A percentile compares a stretch with the other conserved stretches of the same genome.
These are phyloP conservation scores for Lodderomyces parapsilosis DNA, from an alignment of 1,139 yeast genomes.

Conservation along the genomic window DNA sequence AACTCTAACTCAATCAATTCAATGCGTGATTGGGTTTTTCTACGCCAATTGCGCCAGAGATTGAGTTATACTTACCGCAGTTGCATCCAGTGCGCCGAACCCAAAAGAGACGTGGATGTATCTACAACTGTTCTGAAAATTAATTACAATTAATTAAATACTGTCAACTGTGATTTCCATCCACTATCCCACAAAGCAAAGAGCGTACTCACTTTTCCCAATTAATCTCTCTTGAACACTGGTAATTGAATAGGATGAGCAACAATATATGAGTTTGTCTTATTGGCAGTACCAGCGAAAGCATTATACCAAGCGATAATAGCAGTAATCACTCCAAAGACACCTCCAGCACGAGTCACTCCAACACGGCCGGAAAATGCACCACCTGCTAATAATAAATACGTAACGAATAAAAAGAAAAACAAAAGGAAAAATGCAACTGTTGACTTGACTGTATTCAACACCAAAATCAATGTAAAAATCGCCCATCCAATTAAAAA, in stretches of 20 bases:
- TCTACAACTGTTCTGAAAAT: no score
- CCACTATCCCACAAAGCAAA: background rate
- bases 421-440: constrained; percentile 58
- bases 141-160: no score
- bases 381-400: constrained; percentile 57
- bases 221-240: background rate
- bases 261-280: constrained; percentile 28
- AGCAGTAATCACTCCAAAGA: constrained; percentile 60
- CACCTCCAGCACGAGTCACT: constrained; percentile 68
- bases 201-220: background rate
- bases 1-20: no score
- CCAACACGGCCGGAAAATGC: constrained; percentile 47
- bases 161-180: no score
- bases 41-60: no score
- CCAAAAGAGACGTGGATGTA: no score
- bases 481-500: constrained; percentile 67
- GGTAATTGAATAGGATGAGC: constrained; percentile 37
- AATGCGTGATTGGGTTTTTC: no score
- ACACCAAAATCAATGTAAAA: constrained; percentile 56
- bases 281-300: constrained; percentile 30
- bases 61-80: no score
- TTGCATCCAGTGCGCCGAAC: no score
- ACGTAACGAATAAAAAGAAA: constrained; percentile 52
- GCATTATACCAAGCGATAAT: constrained; percentile 61
- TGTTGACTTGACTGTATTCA: constrained; percentile 64